These are phyloP conservation scores for Persicaria maculosa DNA, from an alignment of 148 eudicot species.

Conservation along the genomic window DNA sequence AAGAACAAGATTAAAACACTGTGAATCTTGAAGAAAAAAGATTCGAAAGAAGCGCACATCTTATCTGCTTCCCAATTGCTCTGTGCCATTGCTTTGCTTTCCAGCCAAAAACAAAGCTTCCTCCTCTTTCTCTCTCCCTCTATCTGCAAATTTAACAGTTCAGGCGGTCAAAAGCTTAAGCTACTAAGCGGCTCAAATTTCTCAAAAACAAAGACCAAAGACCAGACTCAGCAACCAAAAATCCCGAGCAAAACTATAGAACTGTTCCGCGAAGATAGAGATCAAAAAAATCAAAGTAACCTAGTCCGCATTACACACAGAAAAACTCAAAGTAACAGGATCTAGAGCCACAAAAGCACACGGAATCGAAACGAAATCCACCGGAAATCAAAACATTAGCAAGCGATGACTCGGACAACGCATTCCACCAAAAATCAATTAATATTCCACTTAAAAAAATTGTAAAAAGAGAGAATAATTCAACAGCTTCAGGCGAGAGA, in stretches of 20 bases:
- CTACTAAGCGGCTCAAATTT: not conserved
- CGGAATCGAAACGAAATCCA: not conserved
- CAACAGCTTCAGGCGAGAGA: slow-evolving; percentile 4
- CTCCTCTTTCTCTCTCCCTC: not conserved
- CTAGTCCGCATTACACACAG: not conserved
- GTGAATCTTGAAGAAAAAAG: not conserved
- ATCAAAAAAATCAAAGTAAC: not conserved
- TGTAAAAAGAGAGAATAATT: not conserved
- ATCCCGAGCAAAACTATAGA: not conserved
- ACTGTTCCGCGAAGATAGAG: not conserved
- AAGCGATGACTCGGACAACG: slow-evolving; percentile 4
- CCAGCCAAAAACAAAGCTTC: not conserved
- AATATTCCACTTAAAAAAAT: not conserved
- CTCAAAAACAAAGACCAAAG: not conserved
- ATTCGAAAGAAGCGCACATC: slow-evolving; percentile 26
- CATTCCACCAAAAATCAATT: not conserved
- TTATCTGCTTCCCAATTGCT: slow-evolving; percentile 56
- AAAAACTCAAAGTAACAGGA: slow-evolving; percentile 3
- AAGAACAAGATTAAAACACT: not conserved
- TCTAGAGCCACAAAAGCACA: not conserved
- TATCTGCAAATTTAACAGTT: not conserved
- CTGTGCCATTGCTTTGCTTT: slow-evolving; percentile 32
- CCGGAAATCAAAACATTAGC: not conserved
- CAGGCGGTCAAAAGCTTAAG: slow-evolving; percentile 4
- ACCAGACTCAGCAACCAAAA: not conserved